These are phyloP conservation scores for Hypomyces perniciosus DNA, from an alignment of 2,329 filamentous ascomycete species.

Conservation along the genomic window DNA sequence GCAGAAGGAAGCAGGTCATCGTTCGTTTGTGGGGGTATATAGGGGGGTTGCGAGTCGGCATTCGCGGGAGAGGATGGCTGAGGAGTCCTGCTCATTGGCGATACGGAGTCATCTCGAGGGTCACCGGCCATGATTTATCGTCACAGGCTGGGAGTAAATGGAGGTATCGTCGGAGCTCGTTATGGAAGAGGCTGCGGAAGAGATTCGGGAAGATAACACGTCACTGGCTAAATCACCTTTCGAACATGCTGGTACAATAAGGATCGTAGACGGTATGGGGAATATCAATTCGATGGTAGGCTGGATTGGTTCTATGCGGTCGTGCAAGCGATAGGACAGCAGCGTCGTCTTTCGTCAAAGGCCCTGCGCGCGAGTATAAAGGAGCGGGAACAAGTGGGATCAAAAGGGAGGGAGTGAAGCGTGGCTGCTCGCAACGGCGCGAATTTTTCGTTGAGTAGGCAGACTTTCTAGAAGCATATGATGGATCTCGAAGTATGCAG, in stretches of 20 bases:
- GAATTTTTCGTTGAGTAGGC: background rate
- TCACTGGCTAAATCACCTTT: background rate
- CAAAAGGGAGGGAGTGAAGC: constrained; percentile 5
- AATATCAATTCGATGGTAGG: background rate
- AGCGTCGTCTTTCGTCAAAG: background rate
- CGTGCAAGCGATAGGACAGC: background rate
- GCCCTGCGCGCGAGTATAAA: constrained; percentile 2
- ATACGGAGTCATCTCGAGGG: constrained; percentile 15
- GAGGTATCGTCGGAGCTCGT: background rate
- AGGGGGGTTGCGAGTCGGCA: constrained; percentile 7
- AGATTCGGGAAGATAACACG: background rate
- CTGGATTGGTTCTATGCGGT: background rate
- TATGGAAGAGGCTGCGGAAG: background rate
- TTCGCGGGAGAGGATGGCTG: constrained; percentile 10
- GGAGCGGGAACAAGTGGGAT: constrained; percentile 3
- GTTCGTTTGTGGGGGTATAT: constrained; percentile 9
- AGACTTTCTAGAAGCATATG: constrained; percentile 3
- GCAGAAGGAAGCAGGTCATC: constrained; percentile 10
- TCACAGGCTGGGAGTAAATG: background rate
- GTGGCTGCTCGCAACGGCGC: background rate
- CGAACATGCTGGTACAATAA: background rate
- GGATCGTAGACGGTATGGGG: background rate
- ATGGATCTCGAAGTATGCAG: background rate
- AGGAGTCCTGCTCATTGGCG: constrained; percentile 15
- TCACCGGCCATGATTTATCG: constrained; percentile 9